Percentiles rank a stretch among this genome's conserved stretches.
Evolutionary conservation across 305 asterid species (phyloP).

Genomic region (Fraxinus ornus): DNA sequence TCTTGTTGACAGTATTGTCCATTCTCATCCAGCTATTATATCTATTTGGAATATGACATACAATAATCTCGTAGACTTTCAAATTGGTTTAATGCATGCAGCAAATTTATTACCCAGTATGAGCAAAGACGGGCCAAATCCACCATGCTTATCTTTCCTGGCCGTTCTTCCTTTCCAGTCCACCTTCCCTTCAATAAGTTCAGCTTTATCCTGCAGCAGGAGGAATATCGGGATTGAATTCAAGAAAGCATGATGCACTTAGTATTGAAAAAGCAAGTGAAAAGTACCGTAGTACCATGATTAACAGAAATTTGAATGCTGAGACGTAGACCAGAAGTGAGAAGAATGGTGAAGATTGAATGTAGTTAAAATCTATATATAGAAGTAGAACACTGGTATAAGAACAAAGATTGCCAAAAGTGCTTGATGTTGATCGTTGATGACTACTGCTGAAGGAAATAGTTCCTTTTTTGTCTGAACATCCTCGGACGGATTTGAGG

Average conservation of each 20-base stretch:
- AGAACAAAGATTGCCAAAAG: constrained; percentile 1
- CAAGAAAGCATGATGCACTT: background rate
- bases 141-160: constrained; percentile 61
- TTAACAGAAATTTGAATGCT: background rate
- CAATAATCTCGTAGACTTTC: background rate
- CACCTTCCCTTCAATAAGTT: constrained; percentile 59
- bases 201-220: constrained; percentile 34
- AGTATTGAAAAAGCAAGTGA: background rate
- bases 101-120: constrained; percentile 45
- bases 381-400: background rate
- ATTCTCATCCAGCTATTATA: background rate
- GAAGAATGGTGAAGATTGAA: constrained; percentile 20
- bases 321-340: background rate
- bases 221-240: background rate
- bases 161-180: constrained; percentile 75
- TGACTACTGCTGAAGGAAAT: constrained; percentile 1
- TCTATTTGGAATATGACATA: background rate
- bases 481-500: constrained; percentile 34
- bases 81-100: background rate
- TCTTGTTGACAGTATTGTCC: background rate
- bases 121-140: constrained; percentile 41
- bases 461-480: constrained; percentile 29
- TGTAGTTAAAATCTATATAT: constrained; percentile 12
- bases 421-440: constrained; percentile 4
- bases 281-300: constrained; percentile 12